Percentiles rank a stretch among this genome's conserved stretches.
These are phyloP conservation scores for Saccharomycopsis malanga DNA, from an alignment of 805 yeast genomes.

Conservation along the genomic window DNA sequence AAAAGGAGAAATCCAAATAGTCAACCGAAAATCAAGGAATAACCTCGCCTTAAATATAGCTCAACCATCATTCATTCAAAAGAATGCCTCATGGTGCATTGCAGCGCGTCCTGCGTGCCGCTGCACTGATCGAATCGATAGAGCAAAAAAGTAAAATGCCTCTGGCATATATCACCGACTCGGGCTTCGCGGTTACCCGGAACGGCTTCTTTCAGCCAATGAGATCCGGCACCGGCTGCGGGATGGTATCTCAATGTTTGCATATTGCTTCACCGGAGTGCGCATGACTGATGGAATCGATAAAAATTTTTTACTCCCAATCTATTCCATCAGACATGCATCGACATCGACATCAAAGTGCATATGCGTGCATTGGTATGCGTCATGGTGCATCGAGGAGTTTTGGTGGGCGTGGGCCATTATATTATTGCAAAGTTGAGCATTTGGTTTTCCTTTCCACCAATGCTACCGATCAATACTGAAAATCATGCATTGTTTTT, in stretches of 20 bases:
- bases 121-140: slow-evolving; percentile 11
- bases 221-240: slow-evolving; percentile 2
- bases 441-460: too few species aligned
- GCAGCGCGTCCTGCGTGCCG: too few species aligned
- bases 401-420: too few species aligned
- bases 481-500: too few species aligned
- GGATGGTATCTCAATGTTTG: not conserved
- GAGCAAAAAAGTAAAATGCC: not conserved
- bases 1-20: not conserved
- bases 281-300: not conserved
- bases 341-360: too few species aligned
- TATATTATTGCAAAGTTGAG: too few species aligned
- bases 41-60: not conserved
- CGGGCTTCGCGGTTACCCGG: not conserved
- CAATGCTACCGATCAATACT: too few species aligned
- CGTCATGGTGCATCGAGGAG: too few species aligned
- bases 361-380: too few species aligned
- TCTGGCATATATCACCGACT: not conserved
- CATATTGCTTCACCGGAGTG: not conserved
- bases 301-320: not conserved
- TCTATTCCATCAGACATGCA: too few species aligned
- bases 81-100: too few species aligned
- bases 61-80: too few species aligned
- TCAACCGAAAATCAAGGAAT: not conserved
- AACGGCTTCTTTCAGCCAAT: not conserved